Percentiles rank a stretch among this genome's conserved stretches.
phyloP scores from a whole-genome alignment of 2,329 filamentous ascomycete species.

The Monosporascus sp. region DNA sequence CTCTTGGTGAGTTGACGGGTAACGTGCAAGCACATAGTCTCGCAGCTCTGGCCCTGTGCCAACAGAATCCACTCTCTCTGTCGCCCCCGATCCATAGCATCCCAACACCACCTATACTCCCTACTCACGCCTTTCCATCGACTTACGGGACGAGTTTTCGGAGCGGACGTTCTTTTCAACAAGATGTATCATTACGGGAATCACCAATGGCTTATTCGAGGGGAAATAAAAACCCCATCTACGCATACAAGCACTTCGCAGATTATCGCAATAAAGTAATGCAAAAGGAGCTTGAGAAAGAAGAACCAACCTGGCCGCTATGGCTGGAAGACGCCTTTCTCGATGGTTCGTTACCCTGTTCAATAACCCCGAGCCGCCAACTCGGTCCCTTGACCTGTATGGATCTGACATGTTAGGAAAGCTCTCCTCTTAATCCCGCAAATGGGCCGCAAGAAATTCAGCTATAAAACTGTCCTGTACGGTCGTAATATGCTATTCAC shows the following conservation, averaged over 20 bases:
- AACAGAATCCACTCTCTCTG: conserved; percentile 36
- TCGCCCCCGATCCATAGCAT: conserved; percentile 37
- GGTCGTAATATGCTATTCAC: conserved; percentile 67
- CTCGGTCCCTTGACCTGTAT: not conserved
- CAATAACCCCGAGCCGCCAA: not conserved
- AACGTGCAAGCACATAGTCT: conserved; percentile 42
- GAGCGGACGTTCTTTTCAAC: conserved; percentile 26
- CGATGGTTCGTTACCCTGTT: conserved; percentile 46
- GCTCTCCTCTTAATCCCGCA: conserved; percentile 60
- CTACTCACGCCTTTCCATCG: conserved; percentile 46
- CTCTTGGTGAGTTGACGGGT: conserved; percentile 47
- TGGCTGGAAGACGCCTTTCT: conserved; percentile 62
- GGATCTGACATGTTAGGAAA: conserved; percentile 26
- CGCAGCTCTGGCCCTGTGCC: conserved; percentile 36
- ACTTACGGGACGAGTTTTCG: conserved; percentile 36
- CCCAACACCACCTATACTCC: conserved; percentile 40
- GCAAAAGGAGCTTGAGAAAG: conserved; percentile 55
- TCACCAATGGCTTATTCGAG: conserved; percentile 26
- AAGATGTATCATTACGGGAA: conserved; percentile 28
- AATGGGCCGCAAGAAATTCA: conserved; percentile 63
- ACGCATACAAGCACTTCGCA: conserved; percentile 56
- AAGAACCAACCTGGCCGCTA: conserved; percentile 57
- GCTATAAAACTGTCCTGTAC: conserved; percentile 57
- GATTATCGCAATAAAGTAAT: conserved; percentile 62
- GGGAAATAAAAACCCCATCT: conserved; percentile 51